Base-by-base conservation (phyloP, 352 stramenopile species). In the Globisporangium canariense region DNA sequence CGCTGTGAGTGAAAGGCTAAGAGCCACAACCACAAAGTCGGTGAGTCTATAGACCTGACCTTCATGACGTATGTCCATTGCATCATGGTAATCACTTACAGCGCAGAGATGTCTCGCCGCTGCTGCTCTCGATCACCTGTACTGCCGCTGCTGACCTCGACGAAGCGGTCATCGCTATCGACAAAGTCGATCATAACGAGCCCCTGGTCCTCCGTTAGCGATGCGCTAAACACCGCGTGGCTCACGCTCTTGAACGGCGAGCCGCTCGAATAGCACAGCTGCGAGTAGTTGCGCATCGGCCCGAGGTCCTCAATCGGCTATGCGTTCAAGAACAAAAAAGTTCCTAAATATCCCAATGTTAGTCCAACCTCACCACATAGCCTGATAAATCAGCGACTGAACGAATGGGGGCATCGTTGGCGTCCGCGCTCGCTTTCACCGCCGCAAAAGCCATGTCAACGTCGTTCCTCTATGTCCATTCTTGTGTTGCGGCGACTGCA, bases 171-270 rank as follows among this genome's bases (percentile, higher is more conserved):
- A 59, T 89, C 79, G 3, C 60, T 34, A 54, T 84, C 76, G 28
- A 86, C 70, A 43, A 75, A 81, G 59, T 89, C 79, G 11, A 73
- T 62, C 28, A 82, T 67, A 41, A 89, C 65, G 10, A 83, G 52
- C 6, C 65, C 74, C 20, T 70, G 25, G 25, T 43, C 22, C 14
- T 46, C 57, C 6, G 16, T 59, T 25, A 78, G 67, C 45, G 66
- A 54, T 11, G 68, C 69, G 4, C 57, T 65, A 43, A 83, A 70
- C 40, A 65, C 72, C 11, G 74, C 76, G 67, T 81, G 80, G 45
- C 68, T 68, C 13, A 63, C 72, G 2, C 77, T 71, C 5, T 46
- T 49, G 65, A 89, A 80, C 4, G 65, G 51, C 7, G 67, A 54
- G 2, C 70, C 69, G 41, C 76, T 87, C 50, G 63, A 61, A 68